Base-by-base conservation (phyloP, 1,139 yeast genomes). In the Spathaspora sp. region DNA sequence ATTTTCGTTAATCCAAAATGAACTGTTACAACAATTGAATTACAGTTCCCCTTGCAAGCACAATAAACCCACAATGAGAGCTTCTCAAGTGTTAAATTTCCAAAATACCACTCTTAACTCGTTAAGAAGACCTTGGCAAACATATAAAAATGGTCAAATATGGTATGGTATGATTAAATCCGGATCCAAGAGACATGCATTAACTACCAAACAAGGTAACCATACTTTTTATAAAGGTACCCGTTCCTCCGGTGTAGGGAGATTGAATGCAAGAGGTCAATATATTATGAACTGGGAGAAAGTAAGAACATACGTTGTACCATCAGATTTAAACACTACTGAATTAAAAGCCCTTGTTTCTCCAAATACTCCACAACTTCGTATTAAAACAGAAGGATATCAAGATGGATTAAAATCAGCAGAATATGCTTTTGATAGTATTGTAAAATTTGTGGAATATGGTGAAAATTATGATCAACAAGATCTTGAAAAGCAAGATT, bases 151-250 rank as follows among this genome's bases (percentile, higher is more conserved):
- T 58, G 96, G 96, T 18, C 82, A 88, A 38, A 74, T 89, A 34
- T 90, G 88, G 76, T 90, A 90, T 63, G 97, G 97, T 44, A 59
- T 72, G 42, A 70, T 84, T 31, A 89, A 87, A 61, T 63, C 83
- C 11, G 97, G 97, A 47, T 84, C 90, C 56, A 89, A 86, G 62
- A 82, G 99, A 72, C 82, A 86, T 61, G 80, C 96, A 3, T 72
- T 91, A 56, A 87, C 97, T 25, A 86, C 97, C 29, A 93, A 93
- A 61, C 93, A 89, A 63, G 98, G 99, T 59, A 93, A 91, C 70
- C 90, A 91, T 74, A 84, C 87, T 59, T 89, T 78, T 70, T 93
- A 95, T 70, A 93, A 91, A 65, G 99, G 99, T 72, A 93, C 98
- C 17, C 81, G 98, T 51, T 89, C 99, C 5, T 80, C 96, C 1